phyloP scores from a whole-genome alignment of 495 filamentous ascomycete species.

The Penicillium psychrofluorescens region DNA sequence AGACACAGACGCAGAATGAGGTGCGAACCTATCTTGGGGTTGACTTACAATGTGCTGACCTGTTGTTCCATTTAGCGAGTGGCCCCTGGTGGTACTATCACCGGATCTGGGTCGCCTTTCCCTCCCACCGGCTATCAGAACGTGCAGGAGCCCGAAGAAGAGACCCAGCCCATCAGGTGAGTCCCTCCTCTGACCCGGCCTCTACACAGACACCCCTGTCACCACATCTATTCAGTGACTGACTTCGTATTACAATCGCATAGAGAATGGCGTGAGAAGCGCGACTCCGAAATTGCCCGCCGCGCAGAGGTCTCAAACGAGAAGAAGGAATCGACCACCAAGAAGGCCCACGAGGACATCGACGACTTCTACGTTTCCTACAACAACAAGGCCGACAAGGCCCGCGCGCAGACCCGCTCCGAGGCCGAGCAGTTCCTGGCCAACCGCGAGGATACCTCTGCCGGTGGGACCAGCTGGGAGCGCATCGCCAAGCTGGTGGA shows the following conservation, averaged over 20 bases:
- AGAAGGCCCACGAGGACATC: constrained; percentile 80
- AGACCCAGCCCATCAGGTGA: constrained; percentile 78
- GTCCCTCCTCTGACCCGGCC: neutral
- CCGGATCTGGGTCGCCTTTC: constrained; percentile 70
- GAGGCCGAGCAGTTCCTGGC: constrained; percentile 94
- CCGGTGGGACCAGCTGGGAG: constrained; percentile 96
- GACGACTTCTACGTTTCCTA: constrained; percentile 99
- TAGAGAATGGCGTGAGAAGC: constrained; percentile 84
- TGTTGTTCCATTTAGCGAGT: constrained; percentile 46
- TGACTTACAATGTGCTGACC: constrained; percentile 5
- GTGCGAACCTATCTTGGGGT: constrained; percentile 37
- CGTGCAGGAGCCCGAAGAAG: constrained; percentile 55
- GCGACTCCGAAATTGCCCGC: constrained; percentile 66
- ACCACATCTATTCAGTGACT: neutral
- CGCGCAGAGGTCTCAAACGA: constrained; percentile 68
- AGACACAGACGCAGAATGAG: constrained; percentile 59
- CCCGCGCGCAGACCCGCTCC: constrained; percentile 69
- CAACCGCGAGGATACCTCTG: constrained; percentile 81
- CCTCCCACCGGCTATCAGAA: constrained; percentile 48
- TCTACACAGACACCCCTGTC: neutral
- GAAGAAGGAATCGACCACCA: constrained; percentile 74
- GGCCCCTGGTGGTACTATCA: constrained; percentile 83
- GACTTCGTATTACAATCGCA: neutral
- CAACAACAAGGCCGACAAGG: constrained; percentile 93
- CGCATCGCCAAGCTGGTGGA: constrained; percentile 95